Evolutionary conservation across 108 stramenopile species (phyloP), one percentile per base, ranked within the genome.

Genomic region (Cyclotella atomus): DNA sequence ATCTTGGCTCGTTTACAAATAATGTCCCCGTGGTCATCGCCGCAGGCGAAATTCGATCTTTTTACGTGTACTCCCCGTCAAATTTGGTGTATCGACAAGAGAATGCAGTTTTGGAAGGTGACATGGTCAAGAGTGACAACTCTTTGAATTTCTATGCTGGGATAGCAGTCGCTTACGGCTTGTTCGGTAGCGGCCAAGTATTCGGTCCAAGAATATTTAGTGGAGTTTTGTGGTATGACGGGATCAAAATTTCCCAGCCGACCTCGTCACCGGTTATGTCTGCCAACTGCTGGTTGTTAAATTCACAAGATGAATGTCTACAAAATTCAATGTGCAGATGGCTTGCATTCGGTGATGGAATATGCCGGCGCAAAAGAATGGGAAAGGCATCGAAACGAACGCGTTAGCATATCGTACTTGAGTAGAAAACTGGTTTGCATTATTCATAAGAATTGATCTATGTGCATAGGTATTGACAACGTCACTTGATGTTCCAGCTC

Each of bases 191-290:
- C 15, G 38, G 43, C 44, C 25, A 10, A 32, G 32, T 5, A 8
- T 29, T 16, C 32, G 15, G 35, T 16, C 65, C 65, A 7, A 65
- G 65, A 49, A 10, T 15, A 2, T 49, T 65, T n/a, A 65, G 65
- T 65, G 65, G 65, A 16, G 29, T 65, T 28, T 65, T 65, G 29
- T 49, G 43, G 45, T 49, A 49, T 27, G 65, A 9, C 38, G 38
- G 12, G 6, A 12, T 41, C 38, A 6, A 41, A 12, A 9, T 12
- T 41, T 12, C 38, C 38, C 6, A 7, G 25, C 24, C 24, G 7
- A 29, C 38, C 9, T 6, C 5, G 50, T 16, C 5, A 23, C 20
- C 50, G 8, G 50, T 17, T 6, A 21, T 8, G 8, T 8, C 50
- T 14, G n/a, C 5, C 7, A 41, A 6, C 50, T 23, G 50, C 21